Evolutionary conservation across 2,329 filamentous ascomycete species (phyloP).

Genomic region (Alternaria postmessia): DNA sequence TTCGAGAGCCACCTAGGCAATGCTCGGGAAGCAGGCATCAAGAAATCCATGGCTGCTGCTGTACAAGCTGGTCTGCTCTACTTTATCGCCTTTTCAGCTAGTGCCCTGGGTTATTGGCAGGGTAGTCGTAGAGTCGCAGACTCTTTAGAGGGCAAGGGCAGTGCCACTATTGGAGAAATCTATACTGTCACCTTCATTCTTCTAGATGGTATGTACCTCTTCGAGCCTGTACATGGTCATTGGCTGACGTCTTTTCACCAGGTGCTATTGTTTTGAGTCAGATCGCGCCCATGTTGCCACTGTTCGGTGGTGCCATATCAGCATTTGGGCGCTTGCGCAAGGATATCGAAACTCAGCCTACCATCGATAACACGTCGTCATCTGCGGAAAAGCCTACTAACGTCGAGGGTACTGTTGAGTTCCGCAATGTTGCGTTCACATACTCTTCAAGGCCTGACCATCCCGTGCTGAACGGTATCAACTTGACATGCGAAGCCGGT

Average conservation of each 20-base stretch:
- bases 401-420: constrained; percentile 58
- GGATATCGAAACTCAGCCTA: constrained; percentile 62
- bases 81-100: constrained; percentile 73
- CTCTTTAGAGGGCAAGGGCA: constrained; percentile 46
- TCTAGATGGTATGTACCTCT: constrained; percentile 54
- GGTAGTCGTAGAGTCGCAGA: constrained; percentile 65
- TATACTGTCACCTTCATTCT: constrained; percentile 66
- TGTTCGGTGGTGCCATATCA: constrained; percentile 59
- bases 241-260: constrained; percentile 22
- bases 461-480: constrained; percentile 50
- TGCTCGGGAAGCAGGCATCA: constrained; percentile 62
- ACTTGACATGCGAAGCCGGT: constrained; percentile 46
- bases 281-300: constrained; percentile 58
- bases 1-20: constrained; percentile 63
- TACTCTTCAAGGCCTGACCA: constrained; percentile 54
- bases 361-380: constrained; percentile 50
- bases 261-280: constrained; percentile 58
- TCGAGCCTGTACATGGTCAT: not conserved
- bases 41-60: constrained; percentile 66
- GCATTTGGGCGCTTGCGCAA: constrained; percentile 66
- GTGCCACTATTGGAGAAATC: constrained; percentile 55
- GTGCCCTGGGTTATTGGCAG: constrained; percentile 73
- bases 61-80: constrained; percentile 69
- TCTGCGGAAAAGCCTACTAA: constrained; percentile 33
- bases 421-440: constrained; percentile 52